phyloP scores from a whole-genome alignment of 106 monocot genomes.

The Hemerocallis citrina region DNA sequence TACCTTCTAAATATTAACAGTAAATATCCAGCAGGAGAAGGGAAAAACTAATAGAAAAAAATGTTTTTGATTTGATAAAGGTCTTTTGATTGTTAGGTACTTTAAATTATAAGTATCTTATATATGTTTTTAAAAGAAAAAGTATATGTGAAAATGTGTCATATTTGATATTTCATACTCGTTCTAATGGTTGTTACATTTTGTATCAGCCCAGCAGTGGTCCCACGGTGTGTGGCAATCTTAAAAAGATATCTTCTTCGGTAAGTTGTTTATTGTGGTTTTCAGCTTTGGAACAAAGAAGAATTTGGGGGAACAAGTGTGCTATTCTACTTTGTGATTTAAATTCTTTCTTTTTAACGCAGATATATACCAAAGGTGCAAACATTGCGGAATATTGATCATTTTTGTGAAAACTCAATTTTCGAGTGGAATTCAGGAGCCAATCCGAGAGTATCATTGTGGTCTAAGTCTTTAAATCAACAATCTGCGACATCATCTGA shows the following conservation, averaged over 20 bases:
- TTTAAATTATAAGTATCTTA: neutral
- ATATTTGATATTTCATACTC: constrained; percentile 2
- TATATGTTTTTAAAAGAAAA: neutral
- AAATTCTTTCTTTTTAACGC: constrained; percentile 12
- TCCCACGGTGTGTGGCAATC: constrained; percentile 72
- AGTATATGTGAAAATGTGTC: neutral
- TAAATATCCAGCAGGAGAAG: no score
- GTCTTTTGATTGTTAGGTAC: no score
- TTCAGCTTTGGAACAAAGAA: constrained; percentile 1
- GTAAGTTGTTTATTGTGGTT: constrained; percentile 33
- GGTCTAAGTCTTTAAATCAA: constrained; percentile 29
- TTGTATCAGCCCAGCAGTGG: constrained; percentile 81
- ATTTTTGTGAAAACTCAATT: constrained; percentile 70
- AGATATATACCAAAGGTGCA: constrained; percentile 84
- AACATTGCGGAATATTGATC: constrained; percentile 79
- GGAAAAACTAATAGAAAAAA: no score
- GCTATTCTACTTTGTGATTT: neutral
- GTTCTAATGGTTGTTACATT: constrained; percentile 21
- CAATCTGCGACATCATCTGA: constrained; percentile 20
- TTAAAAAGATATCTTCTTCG: constrained; percentile 86
- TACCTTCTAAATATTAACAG: no score
- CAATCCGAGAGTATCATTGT: constrained; percentile 31
- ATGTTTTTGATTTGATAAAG: no score
- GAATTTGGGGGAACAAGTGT: neutral
- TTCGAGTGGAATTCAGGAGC: constrained; percentile 47